Percentiles rank a stretch among this genome's conserved stretches.
Conservation (phyloP, 108 stramenopile species). For the Nitzschia sp. region DNA sequence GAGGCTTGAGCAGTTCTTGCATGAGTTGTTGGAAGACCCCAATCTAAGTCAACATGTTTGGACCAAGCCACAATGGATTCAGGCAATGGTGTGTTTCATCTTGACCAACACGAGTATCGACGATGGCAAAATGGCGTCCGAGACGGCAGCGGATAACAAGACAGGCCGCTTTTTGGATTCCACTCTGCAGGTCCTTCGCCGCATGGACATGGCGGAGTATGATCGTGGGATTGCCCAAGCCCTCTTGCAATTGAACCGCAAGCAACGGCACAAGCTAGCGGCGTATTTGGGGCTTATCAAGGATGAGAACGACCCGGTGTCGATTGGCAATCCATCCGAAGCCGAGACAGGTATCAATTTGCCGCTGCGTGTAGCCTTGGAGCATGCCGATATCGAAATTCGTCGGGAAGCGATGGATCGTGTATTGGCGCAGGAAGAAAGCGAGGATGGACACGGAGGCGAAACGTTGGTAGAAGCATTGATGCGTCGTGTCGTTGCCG, state of each 20-base stretch:
- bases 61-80: slow-evolving; percentile 29
- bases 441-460: slow-evolving; percentile 16
- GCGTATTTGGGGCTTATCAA: background rate
- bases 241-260: slow-evolving; percentile 20
- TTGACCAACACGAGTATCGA: slow-evolving; percentile 2
- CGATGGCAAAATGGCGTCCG: background rate
- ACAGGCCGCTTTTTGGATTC: background rate
- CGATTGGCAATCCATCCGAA: slow-evolving; percentile 13
- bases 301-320: background rate
- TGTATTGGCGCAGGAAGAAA: slow-evolving; percentile 31
- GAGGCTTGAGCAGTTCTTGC: background rate
- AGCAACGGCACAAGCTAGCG: slow-evolving; percentile 6
- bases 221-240: slow-evolving; percentile 46
- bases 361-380: slow-evolving; percentile 72
- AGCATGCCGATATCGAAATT: slow-evolving; percentile 63
- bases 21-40: slow-evolving; percentile 19
- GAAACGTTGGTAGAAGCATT: slow-evolving; percentile 49
- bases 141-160: background rate
- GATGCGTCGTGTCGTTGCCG: slow-evolving; percentile 56
- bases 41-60: slow-evolving; percentile 23
- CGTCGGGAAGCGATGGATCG: slow-evolving; percentile 62
- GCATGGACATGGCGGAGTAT: slow-evolving; percentile 19
- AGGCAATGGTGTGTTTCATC: slow-evolving; percentile 29
- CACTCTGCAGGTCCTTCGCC: slow-evolving; percentile 20
- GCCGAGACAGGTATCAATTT: slow-evolving; percentile 10